Evolutionary conservation across 345 rosid species (phyloP), one percentile per base, ranked within the genome.

Genomic region (Alliaria petiolata): DNA sequence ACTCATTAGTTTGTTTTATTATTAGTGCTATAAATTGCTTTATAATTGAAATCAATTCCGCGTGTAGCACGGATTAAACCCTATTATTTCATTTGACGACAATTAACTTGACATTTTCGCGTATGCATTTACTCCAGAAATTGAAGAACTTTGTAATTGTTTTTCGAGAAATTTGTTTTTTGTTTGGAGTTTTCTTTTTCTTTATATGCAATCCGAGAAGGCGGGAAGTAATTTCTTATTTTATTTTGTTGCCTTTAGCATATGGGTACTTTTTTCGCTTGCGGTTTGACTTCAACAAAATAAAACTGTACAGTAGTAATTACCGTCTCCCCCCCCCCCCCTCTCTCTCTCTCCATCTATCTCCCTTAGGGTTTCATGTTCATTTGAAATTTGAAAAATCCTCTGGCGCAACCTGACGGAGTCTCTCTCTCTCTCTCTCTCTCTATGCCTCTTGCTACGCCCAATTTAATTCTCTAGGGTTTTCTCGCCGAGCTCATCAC

Each of bases 361-460:
- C 47, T 28, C 20, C 40, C 34, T 60, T 68, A 69, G 79, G 79
- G 74, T 75, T 75, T 54, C 55, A 42, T 10, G 14, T 36, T 76
- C 38, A 28, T 63, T 75, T 61, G 64, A 75, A 75, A 52, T 75
- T 75, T 75, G 69, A 75, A 75, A 58, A 51, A 7, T 59, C 60
- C 67, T 51, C 68, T 35, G 73, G 72, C 62, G 72, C 67, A 57
- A 74, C 72, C 68, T 58, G 19, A 40, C 72, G 20, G 33, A 34
- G 36, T 58, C 67, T 62, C 72, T 40, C n/a, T n/a, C n/a, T n/a
- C n/a, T n/a, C n/a, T n/a, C n/a, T n/a, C n/a, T n/a, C n/a, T n/a
- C 45, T 19, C 63, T 73, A 52, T 62, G 79, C 30, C 49, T 50
- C 17, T 36, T 42, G 28, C n/a, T n/a, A n/a, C n/a, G n/a, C n/a